These are phyloP conservation scores for Panellus pusillus DNA, from an alignment of 768 basidiomycete genomes.

Conservation along the genomic window DNA sequence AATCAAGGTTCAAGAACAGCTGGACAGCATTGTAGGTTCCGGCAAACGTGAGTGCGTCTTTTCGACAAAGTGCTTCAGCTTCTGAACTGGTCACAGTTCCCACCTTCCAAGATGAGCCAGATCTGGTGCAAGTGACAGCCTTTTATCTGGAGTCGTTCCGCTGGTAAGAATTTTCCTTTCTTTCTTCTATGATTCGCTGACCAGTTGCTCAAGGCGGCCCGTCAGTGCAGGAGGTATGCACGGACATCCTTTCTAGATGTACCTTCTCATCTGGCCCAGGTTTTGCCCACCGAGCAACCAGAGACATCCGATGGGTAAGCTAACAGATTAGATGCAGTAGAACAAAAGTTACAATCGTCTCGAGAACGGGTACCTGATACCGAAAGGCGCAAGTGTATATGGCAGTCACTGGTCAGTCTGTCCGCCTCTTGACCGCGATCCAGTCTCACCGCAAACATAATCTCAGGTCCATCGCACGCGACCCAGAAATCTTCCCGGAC, in stretches of 20 bases:
- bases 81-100: constrained; percentile 30
- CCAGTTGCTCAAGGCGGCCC: constrained; percentile 31
- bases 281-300: constrained; percentile 63
- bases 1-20: constrained; percentile 48
- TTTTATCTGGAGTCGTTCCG: constrained; percentile 52
- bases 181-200: neutral
- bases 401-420: constrained; percentile 56
- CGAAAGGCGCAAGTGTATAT: constrained; percentile 56
- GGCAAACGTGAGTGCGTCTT: constrained; percentile 32
- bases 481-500: constrained; percentile 57
- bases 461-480: constrained; percentile 53
- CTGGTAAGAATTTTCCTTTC: constrained; percentile 29
- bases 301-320: constrained; percentile 64
- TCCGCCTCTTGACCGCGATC: neutral
- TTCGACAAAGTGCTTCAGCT: neutral
- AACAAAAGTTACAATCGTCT: neutral
- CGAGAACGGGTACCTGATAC: constrained; percentile 50
- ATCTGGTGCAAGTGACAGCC: constrained; percentile 45
- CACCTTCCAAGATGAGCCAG: constrained; percentile 39
- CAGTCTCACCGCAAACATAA: neutral
- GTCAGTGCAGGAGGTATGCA: constrained; percentile 45
- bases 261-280: constrained; percentile 28
- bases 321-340: neutral
- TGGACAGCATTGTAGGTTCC: constrained; percentile 54
- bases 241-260: neutral